Evolutionary conservation across 768 basidiomycete genomes (phyloP).

Genomic region (Russula virescens): DNA sequence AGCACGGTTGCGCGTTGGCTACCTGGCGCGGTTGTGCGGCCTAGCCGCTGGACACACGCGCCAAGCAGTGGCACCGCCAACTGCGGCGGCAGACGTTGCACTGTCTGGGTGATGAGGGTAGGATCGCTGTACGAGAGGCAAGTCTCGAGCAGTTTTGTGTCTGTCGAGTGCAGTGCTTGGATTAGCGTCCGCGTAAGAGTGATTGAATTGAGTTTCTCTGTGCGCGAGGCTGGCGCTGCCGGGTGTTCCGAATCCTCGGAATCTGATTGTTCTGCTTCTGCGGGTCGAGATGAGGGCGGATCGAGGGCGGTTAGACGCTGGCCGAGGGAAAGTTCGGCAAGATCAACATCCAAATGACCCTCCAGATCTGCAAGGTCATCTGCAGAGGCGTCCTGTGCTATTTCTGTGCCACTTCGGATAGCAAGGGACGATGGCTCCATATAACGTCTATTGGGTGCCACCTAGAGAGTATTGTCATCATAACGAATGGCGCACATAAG

Average conservation of each 20-base stretch:
- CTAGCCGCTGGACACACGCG: constrained; percentile 85
- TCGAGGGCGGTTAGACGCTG: constrained; percentile 78
- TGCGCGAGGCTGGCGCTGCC: constrained; percentile 23
- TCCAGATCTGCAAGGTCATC: constrained; percentile 54
- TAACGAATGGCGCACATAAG: not conserved
- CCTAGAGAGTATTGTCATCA: constrained; percentile 28
- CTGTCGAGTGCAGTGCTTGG: constrained; percentile 94
- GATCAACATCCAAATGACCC: constrained; percentile 70
- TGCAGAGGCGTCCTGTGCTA: constrained; percentile 50
- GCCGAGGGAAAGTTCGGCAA: constrained; percentile 88
- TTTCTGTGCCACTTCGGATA: constrained; percentile 58
- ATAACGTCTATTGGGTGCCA: constrained; percentile 57
- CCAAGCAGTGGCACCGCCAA: constrained; percentile 80
- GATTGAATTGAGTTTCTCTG: constrained; percentile 55
- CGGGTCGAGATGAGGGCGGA: constrained; percentile 37
- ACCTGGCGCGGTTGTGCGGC: constrained; percentile 73
- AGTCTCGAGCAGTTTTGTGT: constrained; percentile 79
- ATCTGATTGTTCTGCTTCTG: constrained; percentile 36
- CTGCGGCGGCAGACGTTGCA: constrained; percentile 79
- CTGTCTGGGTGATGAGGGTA: constrained; percentile 79
- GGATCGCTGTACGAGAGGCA: constrained; percentile 81
- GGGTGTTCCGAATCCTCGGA: constrained; percentile 42
- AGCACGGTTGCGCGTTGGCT: constrained; percentile 67
- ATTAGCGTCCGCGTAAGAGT: constrained; percentile 92
- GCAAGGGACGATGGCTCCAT: constrained; percentile 55